phyloP scores from a whole-genome alignment of 2,329 filamentous ascomycete genomes.

The Aspergillus bombycis region DNA sequence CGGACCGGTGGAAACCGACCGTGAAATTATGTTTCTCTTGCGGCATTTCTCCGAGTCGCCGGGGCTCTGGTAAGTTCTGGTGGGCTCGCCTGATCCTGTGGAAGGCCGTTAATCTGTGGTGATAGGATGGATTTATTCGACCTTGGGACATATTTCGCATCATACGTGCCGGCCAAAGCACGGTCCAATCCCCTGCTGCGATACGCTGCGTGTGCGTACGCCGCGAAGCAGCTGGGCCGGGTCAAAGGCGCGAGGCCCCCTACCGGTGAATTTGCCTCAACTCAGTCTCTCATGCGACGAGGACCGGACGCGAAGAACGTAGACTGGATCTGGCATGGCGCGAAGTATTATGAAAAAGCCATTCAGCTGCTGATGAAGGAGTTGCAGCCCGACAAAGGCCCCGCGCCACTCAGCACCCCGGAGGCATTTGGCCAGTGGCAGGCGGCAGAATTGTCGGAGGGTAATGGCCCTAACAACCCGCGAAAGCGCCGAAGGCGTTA shows the following conservation, averaged over 20 bases:
- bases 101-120: conserved; percentile 14
- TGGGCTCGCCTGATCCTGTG: not conserved
- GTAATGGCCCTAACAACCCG: conserved; percentile 41
- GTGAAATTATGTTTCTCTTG: conserved; percentile 63
- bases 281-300: conserved; percentile 57
- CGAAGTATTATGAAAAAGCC: conserved; percentile 66
- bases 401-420: conserved; percentile 36
- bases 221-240: conserved; percentile 63
- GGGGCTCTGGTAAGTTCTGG: conserved; percentile 56
- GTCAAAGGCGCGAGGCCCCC: conserved; percentile 57
- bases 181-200: conserved; percentile 51
- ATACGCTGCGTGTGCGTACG: conserved; percentile 62
- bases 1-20: conserved; percentile 47
- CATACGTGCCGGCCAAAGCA: conserved; percentile 63
- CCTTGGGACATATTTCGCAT: conserved; percentile 62
- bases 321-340: conserved; percentile 64
- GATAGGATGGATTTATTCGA: conserved; percentile 51
- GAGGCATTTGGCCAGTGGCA: conserved; percentile 43
- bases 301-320: conserved; percentile 53
- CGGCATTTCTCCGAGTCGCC: conserved; percentile 63
- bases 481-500: conserved; percentile 44
- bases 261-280: conserved; percentile 49
- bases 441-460: conserved; percentile 35
- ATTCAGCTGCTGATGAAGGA: conserved; percentile 59
- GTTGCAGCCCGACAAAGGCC: conserved; percentile 42